Percentiles rank a stretch among this genome's conserved stretches.
Evolutionary conservation across 352 stramenopile genomes (phyloP).

Genomic region (Pythium aquatile): DNA sequence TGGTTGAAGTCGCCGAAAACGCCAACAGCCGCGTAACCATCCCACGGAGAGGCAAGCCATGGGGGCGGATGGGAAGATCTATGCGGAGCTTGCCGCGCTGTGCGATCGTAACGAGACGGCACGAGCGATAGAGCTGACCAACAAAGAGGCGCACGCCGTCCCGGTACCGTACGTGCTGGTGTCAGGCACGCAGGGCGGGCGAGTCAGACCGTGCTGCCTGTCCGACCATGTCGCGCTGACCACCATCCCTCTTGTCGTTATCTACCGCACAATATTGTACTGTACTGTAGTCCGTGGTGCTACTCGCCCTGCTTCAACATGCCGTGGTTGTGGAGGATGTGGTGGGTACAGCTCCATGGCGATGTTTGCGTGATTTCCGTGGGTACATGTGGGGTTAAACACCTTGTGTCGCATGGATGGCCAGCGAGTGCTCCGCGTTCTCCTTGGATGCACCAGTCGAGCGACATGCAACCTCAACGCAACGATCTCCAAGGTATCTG

Average conservation of each 20-base stretch:
- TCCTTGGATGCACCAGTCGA: slow-evolving; percentile 12
- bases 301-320: slow-evolving; percentile 13
- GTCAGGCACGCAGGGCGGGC: not conserved
- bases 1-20: not conserved
- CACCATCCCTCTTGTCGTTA: not conserved
- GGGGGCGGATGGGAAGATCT: not conserved
- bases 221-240: slow-evolving; percentile 1
- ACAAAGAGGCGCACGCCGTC: not conserved
- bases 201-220: not conserved
- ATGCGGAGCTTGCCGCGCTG: slow-evolving; percentile 4
- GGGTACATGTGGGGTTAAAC: not conserved
- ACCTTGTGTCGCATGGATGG: slow-evolving; percentile 14
- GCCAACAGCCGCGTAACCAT: slow-evolving; percentile 2
- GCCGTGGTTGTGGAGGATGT: slow-evolving; percentile 15
- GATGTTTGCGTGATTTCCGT: not conserved
- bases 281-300: not conserved
- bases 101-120: slow-evolving; percentile 1
- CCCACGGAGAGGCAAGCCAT: not conserved
- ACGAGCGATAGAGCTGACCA: not conserved
- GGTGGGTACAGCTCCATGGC: slow-evolving; percentile 5
- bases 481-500: slow-evolving; percentile 19
- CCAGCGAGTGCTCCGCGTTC: slow-evolving; percentile 10
- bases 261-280: too few species aligned
- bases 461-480: slow-evolving; percentile 22
- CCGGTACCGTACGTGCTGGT: not conserved